Evolutionary conservation across 768 basidiomycete genomes (phyloP).

Genomic region (Termitomyces sp.): DNA sequence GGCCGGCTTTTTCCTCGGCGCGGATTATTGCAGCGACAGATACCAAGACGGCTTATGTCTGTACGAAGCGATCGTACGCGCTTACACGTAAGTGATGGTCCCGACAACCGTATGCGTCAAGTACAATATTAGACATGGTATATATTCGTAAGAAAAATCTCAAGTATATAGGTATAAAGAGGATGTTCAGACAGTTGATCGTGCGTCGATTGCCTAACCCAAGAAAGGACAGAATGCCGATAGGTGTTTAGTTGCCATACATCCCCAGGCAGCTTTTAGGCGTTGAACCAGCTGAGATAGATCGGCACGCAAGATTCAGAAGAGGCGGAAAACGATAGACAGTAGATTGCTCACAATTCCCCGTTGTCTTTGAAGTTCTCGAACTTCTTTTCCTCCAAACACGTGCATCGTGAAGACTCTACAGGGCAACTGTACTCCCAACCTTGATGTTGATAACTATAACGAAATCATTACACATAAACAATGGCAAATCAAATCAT

Average conservation of each 20-base stretch:
- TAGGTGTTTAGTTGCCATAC: slow-evolving; percentile 7
- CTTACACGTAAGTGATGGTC: too few species aligned
- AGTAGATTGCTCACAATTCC: slow-evolving; percentile 2
- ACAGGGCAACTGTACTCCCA: slow-evolving; percentile 21
- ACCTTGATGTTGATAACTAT: slow-evolving; percentile 22
- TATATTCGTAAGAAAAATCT: not conserved
- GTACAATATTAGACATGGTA: not conserved
- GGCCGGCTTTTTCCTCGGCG: too few species aligned
- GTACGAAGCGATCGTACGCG: too few species aligned
- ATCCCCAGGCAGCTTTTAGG: not conserved
- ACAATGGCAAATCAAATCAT: not conserved
- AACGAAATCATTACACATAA: not conserved
- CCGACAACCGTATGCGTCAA: not conserved
- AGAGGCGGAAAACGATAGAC: not conserved
- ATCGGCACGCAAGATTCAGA: not conserved
- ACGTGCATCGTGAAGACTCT: slow-evolving; percentile 17
- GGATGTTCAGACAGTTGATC: not conserved
- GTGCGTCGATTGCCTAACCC: not conserved
- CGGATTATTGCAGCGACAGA: too few species aligned
- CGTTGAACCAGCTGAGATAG: slow-evolving; percentile 3
- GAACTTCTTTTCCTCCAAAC: slow-evolving; percentile 14
- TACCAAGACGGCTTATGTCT: too few species aligned
- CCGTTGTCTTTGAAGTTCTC: slow-evolving; percentile 9
- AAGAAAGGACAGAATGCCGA: not conserved
- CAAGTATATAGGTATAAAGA: not conserved